phyloP scores from a whole-genome alignment of 768 basidiomycete genomes.

The Termitomyces sp. region DNA sequence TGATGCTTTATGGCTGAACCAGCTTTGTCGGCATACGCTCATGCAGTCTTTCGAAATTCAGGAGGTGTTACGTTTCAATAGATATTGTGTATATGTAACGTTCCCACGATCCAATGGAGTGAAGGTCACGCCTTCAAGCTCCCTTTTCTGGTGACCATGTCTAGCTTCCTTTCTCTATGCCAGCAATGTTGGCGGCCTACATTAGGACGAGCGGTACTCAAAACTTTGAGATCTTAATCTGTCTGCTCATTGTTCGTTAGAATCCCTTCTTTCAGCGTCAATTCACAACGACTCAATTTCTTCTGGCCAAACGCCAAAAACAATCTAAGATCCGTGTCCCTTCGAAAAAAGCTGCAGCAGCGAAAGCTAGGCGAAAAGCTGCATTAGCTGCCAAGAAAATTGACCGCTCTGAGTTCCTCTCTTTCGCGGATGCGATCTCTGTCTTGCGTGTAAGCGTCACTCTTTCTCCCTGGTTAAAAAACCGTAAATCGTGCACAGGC shows the following conservation, averaged over 20 bases:
- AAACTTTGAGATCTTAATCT: neutral
- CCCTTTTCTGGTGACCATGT: slow-evolving; percentile 5
- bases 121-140: neutral
- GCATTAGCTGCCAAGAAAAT: slow-evolving; percentile 46
- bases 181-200: slow-evolving; percentile 22
- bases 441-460: slow-evolving; percentile 57
- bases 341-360: slow-evolving; percentile 66
- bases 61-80: neutral
- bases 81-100: no score
- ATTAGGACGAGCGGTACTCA: slow-evolving; percentile 10
- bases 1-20: no score
- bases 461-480: neutral
- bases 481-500: slow-evolving; percentile 41
- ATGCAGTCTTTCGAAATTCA: no score
- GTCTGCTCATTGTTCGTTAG: slow-evolving; percentile 2
- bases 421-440: slow-evolving; percentile 57
- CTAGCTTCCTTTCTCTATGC: slow-evolving; percentile 18
- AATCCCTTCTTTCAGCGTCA: slow-evolving; percentile 24
- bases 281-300: slow-evolving; percentile 46
- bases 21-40: no score
- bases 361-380: slow-evolving; percentile 56
- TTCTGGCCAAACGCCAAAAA: slow-evolving; percentile 46
- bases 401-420: slow-evolving; percentile 61
- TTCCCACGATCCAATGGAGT: slow-evolving; percentile 10
- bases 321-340: slow-evolving; percentile 46